phyloP scores from a whole-genome alignment of 768 basidiomycete species.

The Suillus alpinus region DNA sequence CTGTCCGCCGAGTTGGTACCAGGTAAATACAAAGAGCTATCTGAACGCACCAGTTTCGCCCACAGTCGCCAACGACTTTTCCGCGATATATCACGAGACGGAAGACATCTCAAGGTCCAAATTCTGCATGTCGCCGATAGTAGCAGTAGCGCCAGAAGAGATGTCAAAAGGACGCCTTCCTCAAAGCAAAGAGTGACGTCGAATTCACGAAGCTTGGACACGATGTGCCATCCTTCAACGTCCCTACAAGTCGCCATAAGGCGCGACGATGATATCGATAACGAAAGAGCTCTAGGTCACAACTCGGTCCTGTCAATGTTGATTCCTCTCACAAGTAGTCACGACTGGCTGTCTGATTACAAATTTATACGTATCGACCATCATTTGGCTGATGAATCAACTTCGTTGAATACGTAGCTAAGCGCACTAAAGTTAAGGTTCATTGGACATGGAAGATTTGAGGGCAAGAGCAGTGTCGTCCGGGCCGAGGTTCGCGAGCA shows the following conservation, averaged over 20 bases:
- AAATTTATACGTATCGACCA: not conserved
- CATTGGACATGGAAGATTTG: not conserved
- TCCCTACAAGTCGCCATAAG: conserved; percentile 49
- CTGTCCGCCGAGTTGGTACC: conserved; percentile 30
- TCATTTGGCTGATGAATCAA: not conserved
- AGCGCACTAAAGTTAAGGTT: not conserved
- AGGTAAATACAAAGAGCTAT: not conserved
- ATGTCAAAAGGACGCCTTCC: conserved; percentile 62
- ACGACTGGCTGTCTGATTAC: not conserved
- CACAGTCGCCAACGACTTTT: conserved; percentile 52
- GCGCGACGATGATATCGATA: not conserved
- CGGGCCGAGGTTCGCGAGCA: conserved; percentile 7
- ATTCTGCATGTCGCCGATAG: conserved; percentile 41
- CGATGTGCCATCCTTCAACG: conserved; percentile 61
- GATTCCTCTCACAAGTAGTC: not conserved
- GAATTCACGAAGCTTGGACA: conserved; percentile 60
- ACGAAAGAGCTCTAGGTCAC: not conserved
- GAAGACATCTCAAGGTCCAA: conserved; percentile 25
- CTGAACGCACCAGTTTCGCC: conserved; percentile 62
- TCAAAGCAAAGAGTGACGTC: conserved; percentile 84
- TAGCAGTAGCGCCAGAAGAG: conserved; percentile 46
- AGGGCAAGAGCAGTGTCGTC: not conserved
- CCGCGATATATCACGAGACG: conserved; percentile 33
- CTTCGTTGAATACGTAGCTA: not conserved
- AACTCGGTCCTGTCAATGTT: not conserved